Evolutionary conservation across 345 rosid genomes (phyloP), one percentile per base, ranked within the genome.

Genomic region (Draba incana): DNA sequence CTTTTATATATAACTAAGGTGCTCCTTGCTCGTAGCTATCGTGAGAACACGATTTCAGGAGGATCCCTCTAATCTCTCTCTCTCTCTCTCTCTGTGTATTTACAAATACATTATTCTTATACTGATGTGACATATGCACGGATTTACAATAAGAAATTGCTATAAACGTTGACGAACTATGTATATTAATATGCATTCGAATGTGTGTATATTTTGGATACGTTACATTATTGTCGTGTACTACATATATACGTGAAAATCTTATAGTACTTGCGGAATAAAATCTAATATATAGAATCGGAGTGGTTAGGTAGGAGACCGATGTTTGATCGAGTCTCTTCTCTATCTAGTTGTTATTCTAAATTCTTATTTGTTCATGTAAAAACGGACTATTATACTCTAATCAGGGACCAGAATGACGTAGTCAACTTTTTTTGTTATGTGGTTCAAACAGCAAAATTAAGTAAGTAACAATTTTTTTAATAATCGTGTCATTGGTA

Each of bases 11-110:
- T 46, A 51, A 60, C 68, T 59, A 70, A 59, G 89, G 84, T 76
- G 69, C 62, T 76, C 86, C 87, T 79, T 81, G 75, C 74, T 66
- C 79, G 88, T 80, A 78, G 88, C 64, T 55, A 81, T 77, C 85
- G 91, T 86, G 89, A 56, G 51, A 60, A 76, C 88, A 84, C 91
- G 87, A 80, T 79, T 84, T 83, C 33, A 74, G 79, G 74, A 76
- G 75, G 1, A 75, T 64, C 33, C 35, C 52, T 59, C 47, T 39
- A 51, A 51, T 66, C n/a, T 73, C 39, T 73, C 4, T 57, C 8
- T 20, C 20, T 20, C 20, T 20, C 20, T 20, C 20, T 20, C n/a
- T 43, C 0, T 28, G 7, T 48, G 23, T 65, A 30, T 42, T 57
- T 50, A 5, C 16, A 58, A 41, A 35, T 60, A 24, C 8, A 33